A percentile compares a stretch with the other conserved stretches of the same genome.
Conservation (phyloP, 2,329 filamentous ascomycete species). For the Fusarium sp. region DNA sequence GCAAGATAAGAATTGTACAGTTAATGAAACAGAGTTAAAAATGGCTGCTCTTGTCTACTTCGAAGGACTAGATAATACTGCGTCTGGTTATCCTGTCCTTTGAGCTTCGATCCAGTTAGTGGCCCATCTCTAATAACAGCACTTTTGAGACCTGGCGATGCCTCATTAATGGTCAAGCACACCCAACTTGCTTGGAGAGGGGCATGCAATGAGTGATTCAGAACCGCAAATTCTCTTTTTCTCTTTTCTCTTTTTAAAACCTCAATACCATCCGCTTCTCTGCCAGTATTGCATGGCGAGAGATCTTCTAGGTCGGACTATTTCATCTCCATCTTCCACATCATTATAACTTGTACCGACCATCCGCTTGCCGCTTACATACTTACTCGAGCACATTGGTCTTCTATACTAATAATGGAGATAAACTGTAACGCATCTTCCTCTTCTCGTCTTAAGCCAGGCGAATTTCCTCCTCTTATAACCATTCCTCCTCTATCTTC, state of each 20-base stretch:
- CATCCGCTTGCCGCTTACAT: background rate
- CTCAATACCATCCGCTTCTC: no score
- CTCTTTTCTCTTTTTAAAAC: background rate
- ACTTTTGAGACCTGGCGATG: background rate
- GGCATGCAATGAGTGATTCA: background rate
- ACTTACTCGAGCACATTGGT: no score
- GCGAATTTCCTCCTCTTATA: constrained; percentile 44
- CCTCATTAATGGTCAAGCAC: background rate
- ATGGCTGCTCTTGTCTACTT: background rate
- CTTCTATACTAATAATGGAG: background rate
- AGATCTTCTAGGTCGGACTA: background rate
- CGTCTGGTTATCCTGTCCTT: background rate
- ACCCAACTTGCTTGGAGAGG: background rate
- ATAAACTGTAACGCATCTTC: background rate
- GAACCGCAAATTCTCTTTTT: background rate
- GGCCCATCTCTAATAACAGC: background rate
- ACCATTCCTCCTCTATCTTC: constrained; percentile 39
- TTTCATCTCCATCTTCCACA: background rate
- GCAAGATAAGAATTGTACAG: no score
- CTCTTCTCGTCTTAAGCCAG: constrained; percentile 17
- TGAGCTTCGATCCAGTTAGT: background rate
- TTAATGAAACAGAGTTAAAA: background rate
- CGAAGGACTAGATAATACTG: background rate
- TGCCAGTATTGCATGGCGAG: background rate
- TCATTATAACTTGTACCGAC: background rate